Evolutionary conservation across 1,284 basidiomycete species (phyloP), one percentile per base, ranked within the genome.

Genomic region (Moesziomyces sp.): DNA sequence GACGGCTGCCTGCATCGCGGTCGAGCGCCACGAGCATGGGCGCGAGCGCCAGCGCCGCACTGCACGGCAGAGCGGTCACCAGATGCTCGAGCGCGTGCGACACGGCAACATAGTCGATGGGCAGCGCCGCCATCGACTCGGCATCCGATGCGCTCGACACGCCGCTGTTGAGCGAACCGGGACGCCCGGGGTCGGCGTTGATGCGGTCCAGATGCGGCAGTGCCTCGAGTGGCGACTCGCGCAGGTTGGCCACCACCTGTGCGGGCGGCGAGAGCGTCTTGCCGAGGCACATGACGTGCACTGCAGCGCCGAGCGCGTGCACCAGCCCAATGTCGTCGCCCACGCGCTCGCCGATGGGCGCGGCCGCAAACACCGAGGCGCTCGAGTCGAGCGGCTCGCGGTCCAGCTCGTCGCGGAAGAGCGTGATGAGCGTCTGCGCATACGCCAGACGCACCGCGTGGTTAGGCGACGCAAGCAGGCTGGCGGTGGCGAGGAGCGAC

Each of bases 11-110:
- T 2, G 88, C 87, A 40, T 89, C 88, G 7, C 82, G 84, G 74
- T 93, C 90, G 43, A 97, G 85, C 0, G 92, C 90, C 34, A 93
- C 82, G 42, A 98, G 85, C 91, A 96, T 94, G 1, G 95, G 94
- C 35, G 93, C 86, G 30, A 92, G 90, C 0, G 91, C 90, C 21
- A 94, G 84, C 40, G 96, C 80, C 1, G 91, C 91, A 24, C 91
- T 88, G 28, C 91, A 85, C 0, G 94, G 93, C 18, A 91, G 83
- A 44, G 90, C 87, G 54, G 89, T 87, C 51, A 93, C 90, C 16
- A 92, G 86, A 3, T 88, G 88, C 18, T 86, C 87, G 30, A 97
- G 87, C 47, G 95, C 87, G 43, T 88, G 86, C n/a, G 91, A 85
- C 42, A 94, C 88, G 70, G 90, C 89, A 2, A 89, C 86, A 82